Conservation (phyloP, 1,139 yeast genomes). For the Pneumocystis carinii region DNA sequence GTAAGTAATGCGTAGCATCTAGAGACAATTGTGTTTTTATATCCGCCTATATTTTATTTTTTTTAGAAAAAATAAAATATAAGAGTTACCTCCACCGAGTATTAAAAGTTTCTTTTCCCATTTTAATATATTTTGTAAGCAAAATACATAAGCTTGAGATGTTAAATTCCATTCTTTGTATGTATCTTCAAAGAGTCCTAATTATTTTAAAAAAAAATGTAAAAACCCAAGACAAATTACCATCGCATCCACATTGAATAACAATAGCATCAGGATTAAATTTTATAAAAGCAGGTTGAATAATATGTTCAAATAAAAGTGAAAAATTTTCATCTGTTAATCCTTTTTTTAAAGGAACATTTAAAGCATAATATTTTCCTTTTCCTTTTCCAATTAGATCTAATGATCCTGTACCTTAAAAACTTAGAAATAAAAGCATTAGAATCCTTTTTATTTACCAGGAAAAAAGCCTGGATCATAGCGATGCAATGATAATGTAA, state of each 20-base stretch:
- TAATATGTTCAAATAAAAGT: slow-evolving; percentile 29
- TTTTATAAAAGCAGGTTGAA: slow-evolving; percentile 30
- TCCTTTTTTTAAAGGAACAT: slow-evolving; percentile 47
- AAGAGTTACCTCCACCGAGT: slow-evolving; percentile 38
- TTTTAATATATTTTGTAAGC: slow-evolving; percentile 26
- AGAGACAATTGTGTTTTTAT: slow-evolving; percentile 47
- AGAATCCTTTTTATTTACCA: slow-evolving; percentile 24
- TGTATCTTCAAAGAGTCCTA: slow-evolving; percentile 35
- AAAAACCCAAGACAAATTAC: slow-evolving; percentile 18
- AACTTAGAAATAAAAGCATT: neutral
- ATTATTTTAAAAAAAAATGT: neutral
- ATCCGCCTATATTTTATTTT: slow-evolving; percentile 37
- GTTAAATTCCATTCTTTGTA: slow-evolving; percentile 57
- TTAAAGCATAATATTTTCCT: slow-evolving; percentile 30
- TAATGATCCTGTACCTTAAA: slow-evolving; percentile 32
- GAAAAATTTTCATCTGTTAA: slow-evolving; percentile 33
- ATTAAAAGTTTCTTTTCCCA: slow-evolving; percentile 30
- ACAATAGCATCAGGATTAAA: slow-evolving; percentile 41
- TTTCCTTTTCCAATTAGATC: slow-evolving; percentile 27
- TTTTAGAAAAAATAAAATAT: neutral
- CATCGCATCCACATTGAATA: slow-evolving; percentile 62
- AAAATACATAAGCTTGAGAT: slow-evolving; percentile 33
- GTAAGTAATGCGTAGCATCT: slow-evolving; percentile 52
- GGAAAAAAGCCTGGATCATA: slow-evolving; percentile 58
- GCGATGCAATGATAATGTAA: slow-evolving; percentile 51